A percentile compares a stretch with the other conserved stretches of the same genome.
phyloP scores from a whole-genome alignment of 169 alveolate genomes.

The Plasmodium malariae region DNA sequence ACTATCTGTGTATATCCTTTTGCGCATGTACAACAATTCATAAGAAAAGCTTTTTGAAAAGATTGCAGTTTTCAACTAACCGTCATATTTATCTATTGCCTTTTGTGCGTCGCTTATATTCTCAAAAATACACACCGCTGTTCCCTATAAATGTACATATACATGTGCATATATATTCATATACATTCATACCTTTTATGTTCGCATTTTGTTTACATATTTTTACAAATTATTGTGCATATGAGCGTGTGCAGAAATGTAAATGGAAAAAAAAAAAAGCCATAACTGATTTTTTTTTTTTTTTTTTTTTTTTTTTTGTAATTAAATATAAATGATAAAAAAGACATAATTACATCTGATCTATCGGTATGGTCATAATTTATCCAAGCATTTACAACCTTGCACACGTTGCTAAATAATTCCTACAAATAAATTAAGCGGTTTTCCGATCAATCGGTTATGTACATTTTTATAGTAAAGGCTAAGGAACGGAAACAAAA shows the following conservation, averaged over 20 bases:
- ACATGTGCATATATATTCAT: background rate
- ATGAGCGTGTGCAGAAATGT: no score
- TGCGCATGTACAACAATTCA: no score
- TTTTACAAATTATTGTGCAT: no score
- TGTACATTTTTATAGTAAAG: no score
- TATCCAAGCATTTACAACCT: constrained; percentile 74
- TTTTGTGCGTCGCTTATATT: constrained; percentile 72
- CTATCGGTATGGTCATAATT: constrained; percentile 76
- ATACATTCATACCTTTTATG: background rate
- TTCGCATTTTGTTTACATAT: no score
- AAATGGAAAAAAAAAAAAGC: no score
- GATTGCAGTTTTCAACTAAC: no score
- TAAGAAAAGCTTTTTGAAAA: no score
- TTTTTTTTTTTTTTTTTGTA: no score
- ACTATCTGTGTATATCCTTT: no score
- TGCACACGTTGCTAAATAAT: constrained; percentile 64
- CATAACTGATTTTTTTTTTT: no score
- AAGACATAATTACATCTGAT: constrained; percentile 51
- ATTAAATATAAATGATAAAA: no score
- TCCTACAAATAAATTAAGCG: constrained; percentile 25
- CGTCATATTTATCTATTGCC: constrained; percentile 76
- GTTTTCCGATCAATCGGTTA: background rate
- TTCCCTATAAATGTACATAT: constrained; percentile 25
- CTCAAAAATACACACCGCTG: constrained; percentile 75
- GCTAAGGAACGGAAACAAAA: background rate